These are phyloP conservation scores for Zymoseptoria brevis DNA, from an alignment of 2,329 filamentous ascomycete species.

Conservation along the genomic window DNA sequence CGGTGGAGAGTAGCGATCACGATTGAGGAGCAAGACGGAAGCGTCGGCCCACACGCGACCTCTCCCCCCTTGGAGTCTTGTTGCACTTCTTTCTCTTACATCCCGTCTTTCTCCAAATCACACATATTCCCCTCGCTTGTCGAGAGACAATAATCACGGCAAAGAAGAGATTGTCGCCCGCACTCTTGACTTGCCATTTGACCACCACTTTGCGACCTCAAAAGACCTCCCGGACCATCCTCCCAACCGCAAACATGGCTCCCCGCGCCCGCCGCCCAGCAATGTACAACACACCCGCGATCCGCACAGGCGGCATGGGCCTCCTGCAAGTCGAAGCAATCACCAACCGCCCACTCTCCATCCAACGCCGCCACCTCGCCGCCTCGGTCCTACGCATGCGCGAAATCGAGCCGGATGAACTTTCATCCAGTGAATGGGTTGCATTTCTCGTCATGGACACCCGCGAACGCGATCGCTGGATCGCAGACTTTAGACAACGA, in stretches of 20 bases:
- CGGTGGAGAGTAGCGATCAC: neutral
- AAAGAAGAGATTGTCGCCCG: neutral
- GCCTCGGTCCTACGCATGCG: slow-evolving; percentile 29
- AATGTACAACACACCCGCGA: slow-evolving; percentile 30
- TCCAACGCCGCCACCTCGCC: slow-evolving; percentile 28
- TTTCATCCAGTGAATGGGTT: slow-evolving; percentile 28
- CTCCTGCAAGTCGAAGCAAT: slow-evolving; percentile 29
- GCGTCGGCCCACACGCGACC: neutral
- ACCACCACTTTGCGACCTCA: too few species aligned
- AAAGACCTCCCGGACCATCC: neutral
- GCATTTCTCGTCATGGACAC: slow-evolving; percentile 29
- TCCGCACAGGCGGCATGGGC: slow-evolving; percentile 29
- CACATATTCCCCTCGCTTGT: neutral
- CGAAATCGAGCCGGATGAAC: slow-evolving; percentile 29
- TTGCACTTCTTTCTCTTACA: neutral
- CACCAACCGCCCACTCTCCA: slow-evolving; percentile 28
- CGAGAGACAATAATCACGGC: neutral
- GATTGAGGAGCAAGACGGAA: neutral
- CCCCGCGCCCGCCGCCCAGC: slow-evolving; percentile 21
- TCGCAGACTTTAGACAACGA: slow-evolving; percentile 23
- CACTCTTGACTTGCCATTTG: too few species aligned
- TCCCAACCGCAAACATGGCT: slow-evolving; percentile 15
- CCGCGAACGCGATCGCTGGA: slow-evolving; percentile 28
- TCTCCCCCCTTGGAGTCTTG: neutral
- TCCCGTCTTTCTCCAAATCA: neutral